Evolutionary conservation across 2,329 filamentous ascomycete species (phyloP), one percentile per base, ranked within the genome.

Genomic region (Teratosphaeria destructans): DNA sequence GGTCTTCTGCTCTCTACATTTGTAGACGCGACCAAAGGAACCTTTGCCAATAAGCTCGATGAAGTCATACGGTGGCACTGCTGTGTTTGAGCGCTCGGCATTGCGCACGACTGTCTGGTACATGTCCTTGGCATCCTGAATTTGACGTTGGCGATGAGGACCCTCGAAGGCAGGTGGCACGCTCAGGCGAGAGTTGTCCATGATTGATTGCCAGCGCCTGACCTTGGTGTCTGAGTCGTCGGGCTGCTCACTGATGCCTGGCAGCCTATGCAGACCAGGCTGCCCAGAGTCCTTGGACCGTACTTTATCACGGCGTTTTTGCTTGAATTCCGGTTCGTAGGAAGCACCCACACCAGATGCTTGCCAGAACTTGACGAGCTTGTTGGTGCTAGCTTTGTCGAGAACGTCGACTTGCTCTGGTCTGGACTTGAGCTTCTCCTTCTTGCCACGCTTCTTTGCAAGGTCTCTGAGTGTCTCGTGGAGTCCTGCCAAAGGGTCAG

Each of bases 1-100:
- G 4, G 71, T 76, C 19, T 66, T 68, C 37, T 74, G 72, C 57
- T 75, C 73, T 63, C 72, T 73, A 64, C 76, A 85, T 72, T 88
- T 89, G 74, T 88, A 90, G 16, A 90, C 87, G 39, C 86, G 82
- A 1, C 87, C 87, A 69, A 87, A 90, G 62, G 83, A 85, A 52
- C 87, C 87, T 70, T 90, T 90, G 59, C 87, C 87, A 65, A 89
- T 89, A 59, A 90, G 77, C 71, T 90, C 87, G 12, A 82, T 78
- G 39, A 90, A 83, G n/a, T 81, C 79, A 65, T 89, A 90, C 14
- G 79, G 80, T 1, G 87, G 87, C 4, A 82, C 77, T 29, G 83
- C 79, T 60, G 84, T 82, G 47, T 83, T 82, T 35, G 77, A 75
- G 59, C 82, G 83, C 59, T 78, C 78, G 64, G 84, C 85, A 61